Evolutionary conservation across 2,329 filamentous ascomycete genomes (phyloP).

Genomic region (Neospermospora avenae): DNA sequence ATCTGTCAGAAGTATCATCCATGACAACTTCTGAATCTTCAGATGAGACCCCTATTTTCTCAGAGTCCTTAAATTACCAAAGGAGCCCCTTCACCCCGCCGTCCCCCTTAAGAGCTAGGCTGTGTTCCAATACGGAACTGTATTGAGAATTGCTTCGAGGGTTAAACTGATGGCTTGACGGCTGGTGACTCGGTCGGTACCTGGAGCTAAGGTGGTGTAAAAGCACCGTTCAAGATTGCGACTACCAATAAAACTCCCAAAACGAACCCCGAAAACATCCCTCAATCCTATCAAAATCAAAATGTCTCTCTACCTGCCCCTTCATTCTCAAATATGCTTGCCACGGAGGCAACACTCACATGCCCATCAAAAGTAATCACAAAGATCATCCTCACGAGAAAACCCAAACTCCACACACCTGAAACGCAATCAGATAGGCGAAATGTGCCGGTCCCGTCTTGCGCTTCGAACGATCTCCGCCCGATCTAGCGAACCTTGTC

Average conservation of each 20-base stretch:
- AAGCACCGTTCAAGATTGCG: not conserved
- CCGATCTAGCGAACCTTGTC: not conserved
- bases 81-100: not conserved
- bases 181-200: not conserved
- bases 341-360: too few species aligned
- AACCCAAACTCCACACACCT: not conserved
- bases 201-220: not conserved
- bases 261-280: not conserved
- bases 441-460: conserved; percentile 10
- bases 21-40: not conserved
- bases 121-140: not conserved
- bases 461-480: not conserved
- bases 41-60: not conserved
- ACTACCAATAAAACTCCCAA: not conserved
- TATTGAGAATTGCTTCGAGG: not conserved
- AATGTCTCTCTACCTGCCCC: not conserved
- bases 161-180: not conserved
- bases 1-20: not conserved
- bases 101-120: not conserved
- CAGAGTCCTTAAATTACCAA: not conserved
- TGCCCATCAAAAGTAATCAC: not conserved
- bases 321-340: not conserved
- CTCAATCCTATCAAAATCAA: not conserved
- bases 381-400: not conserved
- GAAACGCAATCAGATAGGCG: conserved; percentile 17